Base-by-base conservation (phyloP, 1,139 yeast species). In the Pneumocystis oryctolagi region DNA sequence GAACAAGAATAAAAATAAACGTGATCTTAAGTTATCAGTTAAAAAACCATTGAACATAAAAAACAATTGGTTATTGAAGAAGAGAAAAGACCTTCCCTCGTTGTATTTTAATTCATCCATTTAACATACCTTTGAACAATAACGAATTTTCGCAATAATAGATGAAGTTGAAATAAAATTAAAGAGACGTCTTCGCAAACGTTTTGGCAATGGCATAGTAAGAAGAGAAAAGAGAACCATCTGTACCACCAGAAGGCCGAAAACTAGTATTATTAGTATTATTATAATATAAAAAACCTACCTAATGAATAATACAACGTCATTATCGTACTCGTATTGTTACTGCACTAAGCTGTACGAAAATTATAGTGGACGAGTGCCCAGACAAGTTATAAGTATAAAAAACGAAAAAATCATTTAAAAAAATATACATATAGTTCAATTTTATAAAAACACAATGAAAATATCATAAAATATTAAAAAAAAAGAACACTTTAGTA, bases 201-300 rank as follows among this genome's bases (percentile, higher is more conserved):
- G 77, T 62, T 89, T 80, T 39, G 98, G 98, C 67, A 89, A 77
- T 37, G 98, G 98, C 63, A 90, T 75, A 16, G 96, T 89, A 70
- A 94, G 81, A 57, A 87, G 72, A 66, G 89, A 80, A 78, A 92
- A 92, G 64, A 87, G 77, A n/a, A 76, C 82, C 84, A 90, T 84
- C 75, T 94, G 98, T 37, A 80, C 69, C 64, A 87, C 82, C 67
- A 92, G 80, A 61, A 92, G 77, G 31, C 81, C 82, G 70, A 90
- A 92, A 68, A 78, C 90, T 66, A 86, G 74, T 9, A 12, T 9
- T 47, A 4, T 47, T 12, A 37, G 18, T 5, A 37, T 25, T 47
- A 3, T 2, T 25, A 25, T 25, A 47, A 20, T 9, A 25, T 1
- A 25, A 47, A 47, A 9, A 4, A 37, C 18, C 3, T 47, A 47